Evolutionary conservation across 371 early-diverging fungal species (phyloP).

Genomic region (Actinomucor elegans): DNA sequence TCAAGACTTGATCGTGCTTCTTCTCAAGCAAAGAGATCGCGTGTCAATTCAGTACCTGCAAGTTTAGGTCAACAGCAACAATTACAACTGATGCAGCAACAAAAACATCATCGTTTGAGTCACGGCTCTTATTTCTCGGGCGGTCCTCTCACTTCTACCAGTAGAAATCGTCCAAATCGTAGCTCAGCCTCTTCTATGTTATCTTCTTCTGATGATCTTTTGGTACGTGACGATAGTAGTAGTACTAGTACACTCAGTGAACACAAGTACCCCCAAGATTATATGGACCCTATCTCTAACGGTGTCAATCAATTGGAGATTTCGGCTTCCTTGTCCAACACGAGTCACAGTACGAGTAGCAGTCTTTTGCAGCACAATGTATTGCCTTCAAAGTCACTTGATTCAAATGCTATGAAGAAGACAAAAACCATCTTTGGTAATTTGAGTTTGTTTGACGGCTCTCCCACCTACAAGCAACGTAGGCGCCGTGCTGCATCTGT

Average conservation of each 20-base stretch:
- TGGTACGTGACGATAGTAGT: background rate
- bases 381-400: slow-evolving; percentile 31
- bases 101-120: slow-evolving; percentile 21
- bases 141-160: background rate
- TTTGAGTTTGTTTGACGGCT: slow-evolving; percentile 68
- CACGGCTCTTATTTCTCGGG: slow-evolving; percentile 21
- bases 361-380: slow-evolving; percentile 7
- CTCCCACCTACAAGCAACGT: slow-evolving; percentile 73
- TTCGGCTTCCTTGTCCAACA: slow-evolving; percentile 10
- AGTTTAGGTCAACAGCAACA: slow-evolving; percentile 26
- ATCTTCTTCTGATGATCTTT: background rate
- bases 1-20: slow-evolving; percentile 19
- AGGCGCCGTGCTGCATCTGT: slow-evolving; percentile 64
- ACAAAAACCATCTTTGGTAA: slow-evolving; percentile 55
- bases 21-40: slow-evolving; percentile 32
- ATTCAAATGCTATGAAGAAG: slow-evolving; percentile 40
- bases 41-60: slow-evolving; percentile 42
- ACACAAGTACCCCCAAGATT: slow-evolving; percentile 3
- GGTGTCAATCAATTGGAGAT: slow-evolving; percentile 37
- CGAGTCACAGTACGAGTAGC: slow-evolving; percentile 2
- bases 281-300: slow-evolving; percentile 24
- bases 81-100: slow-evolving; percentile 12
- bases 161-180: background rate
- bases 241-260: background rate
- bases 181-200: slow-evolving; percentile 9